phyloP scores from a whole-genome alignment of 106 monocot genomes.

The Dioscorea alata region DNA sequence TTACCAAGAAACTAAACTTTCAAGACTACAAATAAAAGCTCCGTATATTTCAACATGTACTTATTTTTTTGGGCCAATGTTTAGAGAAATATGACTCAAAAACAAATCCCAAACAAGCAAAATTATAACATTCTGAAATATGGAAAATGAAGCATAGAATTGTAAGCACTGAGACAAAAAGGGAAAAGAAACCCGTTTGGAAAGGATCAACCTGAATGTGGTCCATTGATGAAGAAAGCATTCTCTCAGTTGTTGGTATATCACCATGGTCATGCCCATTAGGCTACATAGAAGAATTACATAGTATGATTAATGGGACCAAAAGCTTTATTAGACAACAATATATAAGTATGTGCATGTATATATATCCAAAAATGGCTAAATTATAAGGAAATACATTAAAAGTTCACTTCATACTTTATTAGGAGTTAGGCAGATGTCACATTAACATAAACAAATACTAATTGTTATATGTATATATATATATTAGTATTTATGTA shows the following conservation, averaged over 20 bases:
- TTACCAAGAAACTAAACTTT: no score
- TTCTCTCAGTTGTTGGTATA: constrained; percentile 24
- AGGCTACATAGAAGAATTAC: constrained; percentile 35
- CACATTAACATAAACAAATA: no score
- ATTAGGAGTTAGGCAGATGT: no score
- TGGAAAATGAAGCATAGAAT: neutral
- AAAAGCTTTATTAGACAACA: no score
- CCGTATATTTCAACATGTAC: neutral
- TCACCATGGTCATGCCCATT: constrained; percentile 74
- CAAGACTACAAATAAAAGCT: no score
- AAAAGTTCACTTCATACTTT: no score
- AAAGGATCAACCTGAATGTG: constrained; percentile 57
- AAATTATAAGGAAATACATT: no score
- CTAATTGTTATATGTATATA: no score
- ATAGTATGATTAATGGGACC: no score
- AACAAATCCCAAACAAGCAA: neutral
- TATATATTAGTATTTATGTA: no score
- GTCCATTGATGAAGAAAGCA: constrained; percentile 51
- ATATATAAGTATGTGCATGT: no score
- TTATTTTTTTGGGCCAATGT: neutral
- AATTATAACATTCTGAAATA: neutral
- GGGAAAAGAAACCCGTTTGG: neutral
- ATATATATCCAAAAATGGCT: no score
- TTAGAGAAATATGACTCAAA: neutral
- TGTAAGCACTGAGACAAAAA: neutral